Percentiles rank a stretch among this genome's conserved stretches.
These are phyloP conservation scores for Saccharum officinarum DNA, from an alignment of 176 grass and related monocot species.

Conservation along the genomic window DNA sequence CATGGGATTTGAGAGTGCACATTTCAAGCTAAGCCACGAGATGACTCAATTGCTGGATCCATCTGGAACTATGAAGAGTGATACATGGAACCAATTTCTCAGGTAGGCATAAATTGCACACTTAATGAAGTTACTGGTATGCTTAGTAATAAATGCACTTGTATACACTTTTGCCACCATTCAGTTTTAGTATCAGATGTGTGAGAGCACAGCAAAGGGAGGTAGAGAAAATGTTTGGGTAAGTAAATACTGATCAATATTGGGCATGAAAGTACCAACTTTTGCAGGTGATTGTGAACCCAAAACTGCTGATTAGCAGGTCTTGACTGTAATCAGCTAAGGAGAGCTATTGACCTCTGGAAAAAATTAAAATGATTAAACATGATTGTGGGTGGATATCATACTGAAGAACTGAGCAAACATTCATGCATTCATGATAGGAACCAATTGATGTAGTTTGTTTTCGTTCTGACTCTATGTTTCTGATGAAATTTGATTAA, in stretches of 20 bases:
- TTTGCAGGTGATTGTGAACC: not conserved
- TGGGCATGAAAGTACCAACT: not conserved
- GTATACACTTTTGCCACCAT: conserved; percentile 3
- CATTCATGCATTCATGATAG: not conserved
- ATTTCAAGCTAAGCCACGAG: conserved; percentile 99
- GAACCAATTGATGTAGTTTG: not conserved
- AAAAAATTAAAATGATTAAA: not conserved
- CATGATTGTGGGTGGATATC: not conserved
- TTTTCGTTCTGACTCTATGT: not conserved
- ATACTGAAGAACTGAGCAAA: not conserved
- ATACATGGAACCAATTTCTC: conserved; percentile 97
- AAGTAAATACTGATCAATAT: conserved; percentile 4
- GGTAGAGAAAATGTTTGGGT: conserved; percentile 9
- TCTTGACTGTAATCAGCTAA: not conserved
- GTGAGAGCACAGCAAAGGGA: not conserved
- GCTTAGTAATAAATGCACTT: not conserved
- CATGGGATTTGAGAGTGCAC: conserved; percentile 98
- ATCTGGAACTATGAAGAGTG: conserved; percentile 97
- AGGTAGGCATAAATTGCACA: conserved; percentile 54
- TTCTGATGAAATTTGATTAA: conserved; percentile 5
- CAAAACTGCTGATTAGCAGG: not conserved
- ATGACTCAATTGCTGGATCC: conserved; percentile 99
- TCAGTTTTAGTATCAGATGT: not conserved
- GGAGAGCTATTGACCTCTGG: not conserved
- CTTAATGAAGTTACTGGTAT: not conserved